These are phyloP conservation scores for Ceratocystiopsis brevicomis DNA, from an alignment of 2,329 filamentous ascomycete genomes.

Conservation along the genomic window DNA sequence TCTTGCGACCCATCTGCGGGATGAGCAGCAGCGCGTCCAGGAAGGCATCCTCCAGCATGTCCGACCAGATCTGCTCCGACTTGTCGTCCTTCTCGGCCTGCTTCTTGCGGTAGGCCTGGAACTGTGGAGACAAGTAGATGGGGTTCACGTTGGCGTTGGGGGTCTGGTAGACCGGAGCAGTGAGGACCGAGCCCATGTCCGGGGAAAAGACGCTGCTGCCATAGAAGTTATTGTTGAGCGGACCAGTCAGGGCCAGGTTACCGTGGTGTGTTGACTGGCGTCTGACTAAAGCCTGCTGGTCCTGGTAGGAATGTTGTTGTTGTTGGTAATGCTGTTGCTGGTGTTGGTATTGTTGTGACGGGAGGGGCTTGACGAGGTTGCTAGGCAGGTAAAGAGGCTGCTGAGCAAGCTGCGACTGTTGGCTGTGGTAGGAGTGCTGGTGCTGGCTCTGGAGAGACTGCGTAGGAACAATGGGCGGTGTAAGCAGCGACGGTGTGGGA, in stretches of 20 bases:
- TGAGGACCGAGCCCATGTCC: background rate
- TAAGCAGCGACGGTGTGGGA: slow-evolving; percentile 14
- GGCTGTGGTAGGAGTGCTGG: slow-evolving; percentile 6
- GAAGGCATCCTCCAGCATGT: slow-evolving; percentile 45
- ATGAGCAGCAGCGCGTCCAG: slow-evolving; percentile 48
- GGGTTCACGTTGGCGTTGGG: slow-evolving; percentile 26
- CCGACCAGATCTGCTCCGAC: slow-evolving; percentile 41
- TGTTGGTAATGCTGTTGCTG: slow-evolving; percentile 12
- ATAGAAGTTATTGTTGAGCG: slow-evolving; percentile 2
- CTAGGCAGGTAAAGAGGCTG: slow-evolving; percentile 3
- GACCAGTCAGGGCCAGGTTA: slow-evolving; percentile 2
- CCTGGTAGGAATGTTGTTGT: slow-evolving; percentile 13
- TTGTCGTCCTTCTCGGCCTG: slow-evolving; percentile 45
- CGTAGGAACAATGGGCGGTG: slow-evolving; percentile 28
- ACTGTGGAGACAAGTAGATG: slow-evolving; percentile 41
- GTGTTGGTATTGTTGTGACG: slow-evolving; percentile 1
- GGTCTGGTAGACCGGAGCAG: background rate
- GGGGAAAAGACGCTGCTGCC: slow-evolving; percentile 1
- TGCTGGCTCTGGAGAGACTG: slow-evolving; percentile 24
- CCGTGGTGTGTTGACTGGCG: slow-evolving; percentile 2
- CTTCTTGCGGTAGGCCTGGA: slow-evolving; percentile 45
- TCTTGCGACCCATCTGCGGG: slow-evolving; percentile 46
- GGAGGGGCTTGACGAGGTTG: slow-evolving; percentile 5
- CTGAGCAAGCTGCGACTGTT: slow-evolving; percentile 2
- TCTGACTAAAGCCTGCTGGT: slow-evolving; percentile 2